Percentiles rank a stretch among this genome's conserved stretches.
Conservation (phyloP, 768 basidiomycete species). For the Amanita jacksonii region DNA sequence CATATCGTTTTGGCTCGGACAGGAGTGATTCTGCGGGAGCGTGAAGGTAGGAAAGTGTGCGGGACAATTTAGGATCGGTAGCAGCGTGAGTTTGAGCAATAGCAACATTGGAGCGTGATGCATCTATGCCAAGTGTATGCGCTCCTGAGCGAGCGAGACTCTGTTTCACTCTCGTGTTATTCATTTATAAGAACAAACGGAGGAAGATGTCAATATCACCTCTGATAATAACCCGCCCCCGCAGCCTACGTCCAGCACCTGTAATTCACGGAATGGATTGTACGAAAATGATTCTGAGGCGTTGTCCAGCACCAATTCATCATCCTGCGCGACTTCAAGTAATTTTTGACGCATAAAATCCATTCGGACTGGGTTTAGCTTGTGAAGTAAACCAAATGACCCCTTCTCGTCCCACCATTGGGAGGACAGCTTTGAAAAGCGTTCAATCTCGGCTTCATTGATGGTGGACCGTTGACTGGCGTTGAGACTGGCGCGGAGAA, state of each 20-base stretch:
- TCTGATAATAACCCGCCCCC: conserved; percentile 56
- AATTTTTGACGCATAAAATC: conserved; percentile 76
- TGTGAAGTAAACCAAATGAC: conserved; percentile 81
- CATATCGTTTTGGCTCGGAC: conserved; percentile 54
- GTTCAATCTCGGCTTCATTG: conserved; percentile 75
- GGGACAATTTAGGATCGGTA: conserved; percentile 55
- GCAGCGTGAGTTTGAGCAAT: conserved; percentile 80
- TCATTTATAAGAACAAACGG: not conserved
- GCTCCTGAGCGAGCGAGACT: conserved; percentile 84
- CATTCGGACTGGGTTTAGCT: conserved; percentile 90
- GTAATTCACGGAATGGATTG: conserved; percentile 48
- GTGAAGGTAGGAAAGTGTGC: conserved; percentile 56
- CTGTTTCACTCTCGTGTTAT: conserved; percentile 27
- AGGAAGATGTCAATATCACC: conserved; percentile 11
- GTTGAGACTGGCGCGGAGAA: not conserved
- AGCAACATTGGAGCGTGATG: conserved; percentile 76
- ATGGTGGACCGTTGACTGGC: conserved; percentile 30
- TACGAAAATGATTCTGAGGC: conserved; percentile 13
- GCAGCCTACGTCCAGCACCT: conserved; percentile 87
- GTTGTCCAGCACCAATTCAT: conserved; percentile 27
- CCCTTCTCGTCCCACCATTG: conserved; percentile 95
- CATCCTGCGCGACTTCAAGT: conserved; percentile 50
- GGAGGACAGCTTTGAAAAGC: conserved; percentile 83
- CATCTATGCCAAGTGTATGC: conserved; percentile 85
- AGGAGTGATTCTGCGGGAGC: conserved; percentile 69